These are phyloP conservation scores for Durusdinium trenchii DNA, from an alignment of 73 alveolate genomes.

Conservation along the genomic window DNA sequence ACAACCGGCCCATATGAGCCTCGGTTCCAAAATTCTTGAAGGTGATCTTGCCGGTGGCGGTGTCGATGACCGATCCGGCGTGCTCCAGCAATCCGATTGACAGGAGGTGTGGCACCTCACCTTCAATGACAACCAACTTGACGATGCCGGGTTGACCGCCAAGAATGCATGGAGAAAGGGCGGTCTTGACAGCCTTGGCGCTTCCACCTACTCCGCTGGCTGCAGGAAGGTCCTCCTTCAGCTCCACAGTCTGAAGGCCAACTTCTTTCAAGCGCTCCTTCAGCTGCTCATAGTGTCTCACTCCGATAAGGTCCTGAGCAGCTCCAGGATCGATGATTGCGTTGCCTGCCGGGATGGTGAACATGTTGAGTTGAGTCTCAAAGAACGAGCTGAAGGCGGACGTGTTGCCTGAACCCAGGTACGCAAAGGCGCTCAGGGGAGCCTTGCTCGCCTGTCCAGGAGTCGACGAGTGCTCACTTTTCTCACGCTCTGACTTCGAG, in stretches of 20 bases:
- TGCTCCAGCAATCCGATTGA: conserved; percentile 2
- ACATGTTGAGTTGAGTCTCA: background rate
- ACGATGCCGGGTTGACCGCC: conserved; percentile 19
- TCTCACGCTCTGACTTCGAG: background rate
- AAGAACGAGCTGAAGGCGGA: too few relatives aligned
- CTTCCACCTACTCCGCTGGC: background rate
- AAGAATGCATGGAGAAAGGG: background rate
- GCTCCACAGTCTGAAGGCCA: background rate
- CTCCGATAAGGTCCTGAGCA: conserved; percentile 13
- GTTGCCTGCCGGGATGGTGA: conserved; percentile 4
- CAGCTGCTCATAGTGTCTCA: background rate
- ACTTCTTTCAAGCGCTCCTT: background rate
- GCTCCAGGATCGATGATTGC: conserved; percentile 14
- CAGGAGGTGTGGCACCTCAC: conserved; percentile 24
- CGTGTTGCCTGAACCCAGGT: background rate
- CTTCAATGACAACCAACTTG: background rate
- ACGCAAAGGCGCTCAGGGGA: too few relatives aligned
- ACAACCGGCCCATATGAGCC: background rate
- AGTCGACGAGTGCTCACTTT: too few relatives aligned
- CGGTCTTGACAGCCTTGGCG: background rate
- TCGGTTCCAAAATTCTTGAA: background rate
- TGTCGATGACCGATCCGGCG: conserved; percentile 28
- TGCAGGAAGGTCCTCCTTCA: background rate
- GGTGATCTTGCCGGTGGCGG: background rate
- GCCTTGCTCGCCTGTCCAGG: too few relatives aligned